Conservation (phyloP, 2,329 filamentous ascomycete species). For the Pseudogymnoascus sp. region DNA sequence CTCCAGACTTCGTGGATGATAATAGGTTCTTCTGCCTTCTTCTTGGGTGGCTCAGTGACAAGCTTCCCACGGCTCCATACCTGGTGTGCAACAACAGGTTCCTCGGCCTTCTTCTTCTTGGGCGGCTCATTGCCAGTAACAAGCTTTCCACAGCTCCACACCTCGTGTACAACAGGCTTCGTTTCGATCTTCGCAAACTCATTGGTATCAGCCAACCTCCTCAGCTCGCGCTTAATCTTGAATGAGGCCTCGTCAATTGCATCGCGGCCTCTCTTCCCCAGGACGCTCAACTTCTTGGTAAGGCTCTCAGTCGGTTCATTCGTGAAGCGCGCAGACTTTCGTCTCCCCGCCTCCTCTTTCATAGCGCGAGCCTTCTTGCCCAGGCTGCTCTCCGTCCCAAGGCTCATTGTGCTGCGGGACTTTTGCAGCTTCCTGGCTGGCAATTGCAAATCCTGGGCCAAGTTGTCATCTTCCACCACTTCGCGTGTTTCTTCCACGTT, state of each 20-base stretch:
- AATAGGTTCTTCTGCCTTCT: slow-evolving; percentile 19
- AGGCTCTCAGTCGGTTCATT: slow-evolving; percentile 38
- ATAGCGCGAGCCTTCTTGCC: slow-evolving; percentile 22
- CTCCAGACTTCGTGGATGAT: slow-evolving; percentile 1
- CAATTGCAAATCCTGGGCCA: slow-evolving; percentile 41
- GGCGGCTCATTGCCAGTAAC: slow-evolving; percentile 13
- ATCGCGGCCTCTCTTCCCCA: slow-evolving; percentile 56
- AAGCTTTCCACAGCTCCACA: slow-evolving; percentile 12
- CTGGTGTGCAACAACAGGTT: slow-evolving; percentile 41
- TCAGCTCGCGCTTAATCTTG: slow-evolving; percentile 49
- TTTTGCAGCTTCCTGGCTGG: slow-evolving; percentile 35
- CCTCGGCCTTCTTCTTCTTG: slow-evolving; percentile 27
- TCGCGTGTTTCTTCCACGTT: slow-evolving; percentile 24
- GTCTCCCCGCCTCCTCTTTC: slow-evolving; percentile 24
- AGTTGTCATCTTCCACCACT: slow-evolving; percentile 34
- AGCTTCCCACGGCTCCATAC: slow-evolving; percentile 61
- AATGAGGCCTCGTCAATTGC: slow-evolving; percentile 41
- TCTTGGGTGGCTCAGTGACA: slow-evolving; percentile 37
- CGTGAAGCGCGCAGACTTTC: slow-evolving; percentile 36
- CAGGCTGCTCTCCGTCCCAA: slow-evolving; percentile 19
- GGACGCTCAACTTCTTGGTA: slow-evolving; percentile 42
- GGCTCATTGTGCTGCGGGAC: slow-evolving; percentile 22
- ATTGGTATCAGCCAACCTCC: slow-evolving; percentile 54
- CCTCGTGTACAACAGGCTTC: slow-evolving; percentile 31
- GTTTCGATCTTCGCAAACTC: slow-evolving; percentile 54